Evolutionary conservation across 2,329 filamentous ascomycete species (phyloP).

Genomic region (Exophiala calicioides): DNA sequence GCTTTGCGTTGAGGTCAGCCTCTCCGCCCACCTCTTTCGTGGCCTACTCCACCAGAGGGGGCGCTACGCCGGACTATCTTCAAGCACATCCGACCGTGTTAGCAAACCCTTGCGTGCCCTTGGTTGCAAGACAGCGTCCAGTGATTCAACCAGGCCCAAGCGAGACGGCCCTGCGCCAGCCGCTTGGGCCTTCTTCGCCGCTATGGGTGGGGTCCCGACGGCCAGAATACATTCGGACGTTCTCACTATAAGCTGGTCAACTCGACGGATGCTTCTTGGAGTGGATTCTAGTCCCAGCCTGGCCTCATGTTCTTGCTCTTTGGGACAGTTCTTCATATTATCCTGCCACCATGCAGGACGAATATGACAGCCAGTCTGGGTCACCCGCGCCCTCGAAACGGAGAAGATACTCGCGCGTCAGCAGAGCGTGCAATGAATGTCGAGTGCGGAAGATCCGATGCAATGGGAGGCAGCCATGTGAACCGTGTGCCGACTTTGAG

Average conservation of each 20-base stretch:
- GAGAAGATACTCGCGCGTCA: slow-evolving; percentile 19
- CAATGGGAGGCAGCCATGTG: slow-evolving; percentile 43
- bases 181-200: no score
- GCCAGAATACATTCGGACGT: no score
- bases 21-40: no score
- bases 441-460: slow-evolving; percentile 45
- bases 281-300: not conserved
- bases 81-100: no score
- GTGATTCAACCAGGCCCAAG: no score
- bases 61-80: no score
- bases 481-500: slow-evolving; percentile 36
- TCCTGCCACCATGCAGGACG: slow-evolving; percentile 9
- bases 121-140: no score
- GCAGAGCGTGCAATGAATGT: slow-evolving; percentile 43
- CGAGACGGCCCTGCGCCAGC: no score
- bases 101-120: no score
- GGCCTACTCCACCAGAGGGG: no score
- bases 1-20: no score
- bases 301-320: not conserved
- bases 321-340: not conserved
- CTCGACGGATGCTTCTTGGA: not conserved
- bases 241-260: not conserved
- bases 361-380: slow-evolving; percentile 13
- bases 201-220: not conserved
- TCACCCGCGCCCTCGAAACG: slow-evolving; percentile 15